Evolutionary conservation across 75 land plant genomes (phyloP), one percentile per base, ranked within the genome.

Genomic region (Larix kaempferi): DNA sequence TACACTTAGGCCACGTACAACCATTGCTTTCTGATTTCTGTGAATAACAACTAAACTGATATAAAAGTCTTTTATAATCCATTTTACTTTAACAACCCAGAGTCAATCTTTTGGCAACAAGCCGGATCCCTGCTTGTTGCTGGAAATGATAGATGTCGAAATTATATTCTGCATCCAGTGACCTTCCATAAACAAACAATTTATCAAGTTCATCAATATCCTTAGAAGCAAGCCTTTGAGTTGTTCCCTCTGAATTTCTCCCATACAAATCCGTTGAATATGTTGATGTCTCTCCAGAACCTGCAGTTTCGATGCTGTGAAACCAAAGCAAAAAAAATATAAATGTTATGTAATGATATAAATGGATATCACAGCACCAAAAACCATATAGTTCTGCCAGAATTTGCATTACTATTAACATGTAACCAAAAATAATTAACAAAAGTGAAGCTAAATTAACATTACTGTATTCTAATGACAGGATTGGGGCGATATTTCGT

Each of bases 61-160:
- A 29, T 29, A 29, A 29, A 29, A 37, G 5, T 37, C 5, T 37
- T 3, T 37, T 37, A 37, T 5, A 37, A 5, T 37, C 39, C 0
- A 37, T 37, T 37, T 37, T 37, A 37, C 39, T 29, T 5, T 37
- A 1, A 33, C 41, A 67, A 13, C 16, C 57, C 37, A 86, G 59
- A 35, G 84, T 77, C 82, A 91, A 56, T 61, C 77, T 86, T 27
- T 79, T 86, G 0, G 89, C 88, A 21, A 91, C 87, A 54, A 89
- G 74, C n/a, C 87, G 75, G 26, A 91, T 88, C 35, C 93, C 91
- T 26, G 91, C 87, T 64, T 58, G 56, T 78, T 83, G 87, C 49
- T 77, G 80, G 75, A 79, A 91, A 74, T 91, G 87, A 80, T 86
- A 91, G n/a, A 81, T 57, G 74, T 86, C 93, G 39, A 88, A 64